These are phyloP conservation scores for Citrus australasica DNA, from an alignment of 345 rosid genomes.

Conservation along the genomic window DNA sequence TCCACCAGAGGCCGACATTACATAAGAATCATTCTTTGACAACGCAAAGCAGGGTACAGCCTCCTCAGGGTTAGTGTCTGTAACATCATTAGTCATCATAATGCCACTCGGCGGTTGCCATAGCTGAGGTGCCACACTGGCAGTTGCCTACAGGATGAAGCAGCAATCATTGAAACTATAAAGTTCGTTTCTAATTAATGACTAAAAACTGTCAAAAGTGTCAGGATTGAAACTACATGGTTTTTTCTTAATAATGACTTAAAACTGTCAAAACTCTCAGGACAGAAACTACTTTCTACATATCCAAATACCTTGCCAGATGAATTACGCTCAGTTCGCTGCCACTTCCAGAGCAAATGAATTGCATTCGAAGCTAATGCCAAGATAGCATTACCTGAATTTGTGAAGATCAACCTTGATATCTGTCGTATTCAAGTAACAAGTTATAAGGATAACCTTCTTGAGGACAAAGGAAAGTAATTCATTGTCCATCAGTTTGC, in stretches of 20 bases:
- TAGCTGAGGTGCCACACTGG: conserved; percentile 63
- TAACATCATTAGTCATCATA: conserved; percentile 74
- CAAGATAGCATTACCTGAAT: conserved; percentile 89
- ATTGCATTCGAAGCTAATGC: conserved; percentile 94
- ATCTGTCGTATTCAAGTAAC: conserved; percentile 52
- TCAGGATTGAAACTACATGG: background rate
- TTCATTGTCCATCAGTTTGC: background rate
- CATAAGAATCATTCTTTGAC: conserved; percentile 90
- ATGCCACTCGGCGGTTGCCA: conserved; percentile 93
- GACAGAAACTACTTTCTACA: conserved; percentile 2
- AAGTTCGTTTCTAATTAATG: conserved; percentile 1
- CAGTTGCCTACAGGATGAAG: conserved; percentile 64
- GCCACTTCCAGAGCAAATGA: conserved; percentile 98
- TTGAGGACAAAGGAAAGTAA: background rate
- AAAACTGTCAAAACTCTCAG: background rate
- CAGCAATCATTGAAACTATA: conserved; percentile 3
- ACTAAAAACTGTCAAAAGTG: background rate
- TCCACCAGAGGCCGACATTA: conserved; percentile 95
- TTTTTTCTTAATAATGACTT: background rate
- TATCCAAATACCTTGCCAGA: conserved; percentile 66
- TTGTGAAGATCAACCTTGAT: conserved; percentile 93
- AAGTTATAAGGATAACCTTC: conserved; percentile 7
- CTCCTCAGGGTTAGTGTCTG: conserved; percentile 74
- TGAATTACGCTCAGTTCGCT: conserved; percentile 82
- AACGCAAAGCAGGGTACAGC: conserved; percentile 86